These are phyloP conservation scores for Ascoidea tarda DNA, from an alignment of 805 yeast species.

Conservation along the genomic window DNA sequence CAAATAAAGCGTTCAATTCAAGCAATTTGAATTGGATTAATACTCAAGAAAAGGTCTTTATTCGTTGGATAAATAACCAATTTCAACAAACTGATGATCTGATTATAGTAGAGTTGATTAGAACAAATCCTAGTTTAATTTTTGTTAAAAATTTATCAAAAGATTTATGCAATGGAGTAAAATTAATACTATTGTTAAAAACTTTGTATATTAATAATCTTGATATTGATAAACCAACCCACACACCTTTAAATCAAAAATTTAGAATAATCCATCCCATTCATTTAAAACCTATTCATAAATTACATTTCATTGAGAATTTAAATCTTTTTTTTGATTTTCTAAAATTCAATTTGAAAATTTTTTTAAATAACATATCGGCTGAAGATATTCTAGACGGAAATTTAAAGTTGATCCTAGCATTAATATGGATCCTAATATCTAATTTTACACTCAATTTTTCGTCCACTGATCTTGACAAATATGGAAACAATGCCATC, in stretches of 20 bases:
- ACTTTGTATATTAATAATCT: conserved; percentile 16
- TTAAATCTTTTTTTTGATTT: conserved; percentile 27
- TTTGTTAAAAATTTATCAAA: conserved; percentile 12
- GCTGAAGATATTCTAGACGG: conserved; percentile 37
- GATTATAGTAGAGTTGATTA: conserved; percentile 8
- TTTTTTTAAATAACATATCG: conserved; percentile 29
- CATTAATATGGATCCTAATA: conserved; percentile 34
- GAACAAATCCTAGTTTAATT: not conserved
- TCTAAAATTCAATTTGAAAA: conserved; percentile 21
- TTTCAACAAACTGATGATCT: conserved; percentile 11
- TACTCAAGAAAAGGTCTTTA: conserved; percentile 32
- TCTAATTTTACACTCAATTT: conserved; percentile 20
- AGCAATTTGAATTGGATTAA: conserved; percentile 22
- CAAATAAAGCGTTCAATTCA: not conserved
- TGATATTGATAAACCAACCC: conserved; percentile 1
- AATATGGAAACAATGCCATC: conserved; percentile 6
- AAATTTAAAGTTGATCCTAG: conserved; percentile 29
- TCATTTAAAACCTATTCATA: conserved; percentile 24
- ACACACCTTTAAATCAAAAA: too few species aligned
- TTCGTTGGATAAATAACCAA: conserved; percentile 34
- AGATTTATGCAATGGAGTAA: conserved; percentile 28
- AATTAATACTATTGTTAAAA: conserved; percentile 23
- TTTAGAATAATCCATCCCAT: conserved; percentile 8
- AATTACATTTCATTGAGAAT: conserved; percentile 33
- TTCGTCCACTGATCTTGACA: not conserved